A percentile compares a stretch with the other conserved stretches of the same genome.
Evolutionary conservation across 2,329 filamentous ascomycete genomes (phyloP).

Genomic region (Didymella segeticola): DNA sequence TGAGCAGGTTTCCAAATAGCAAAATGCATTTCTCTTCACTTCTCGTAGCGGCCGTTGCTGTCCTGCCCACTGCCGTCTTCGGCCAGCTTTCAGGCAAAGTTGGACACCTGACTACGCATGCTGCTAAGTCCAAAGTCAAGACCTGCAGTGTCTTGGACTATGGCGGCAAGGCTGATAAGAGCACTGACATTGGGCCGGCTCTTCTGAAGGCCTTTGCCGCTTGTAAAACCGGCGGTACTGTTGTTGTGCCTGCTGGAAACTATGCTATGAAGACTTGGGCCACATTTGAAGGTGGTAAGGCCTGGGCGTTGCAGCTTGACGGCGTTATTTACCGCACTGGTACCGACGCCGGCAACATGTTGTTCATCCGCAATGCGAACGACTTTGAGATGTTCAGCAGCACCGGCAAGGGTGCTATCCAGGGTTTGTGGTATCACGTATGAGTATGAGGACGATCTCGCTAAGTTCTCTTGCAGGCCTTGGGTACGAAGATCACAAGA

Average conservation of each 20-base stretch:
- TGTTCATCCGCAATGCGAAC: slow-evolving; percentile 57
- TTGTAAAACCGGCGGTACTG: slow-evolving; percentile 59
- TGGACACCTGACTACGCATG: slow-evolving; percentile 40
- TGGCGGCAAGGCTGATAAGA: slow-evolving; percentile 59
- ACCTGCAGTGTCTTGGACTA: slow-evolving; percentile 62
- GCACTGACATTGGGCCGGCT: slow-evolving; percentile 59
- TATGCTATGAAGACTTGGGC: slow-evolving; percentile 61
- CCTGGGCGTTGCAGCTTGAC: slow-evolving; percentile 61
- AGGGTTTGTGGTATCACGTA: slow-evolving; percentile 40
- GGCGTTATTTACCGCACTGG: slow-evolving; percentile 62
- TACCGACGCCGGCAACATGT: slow-evolving; percentile 60
- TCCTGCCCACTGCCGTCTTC: slow-evolving; percentile 29
- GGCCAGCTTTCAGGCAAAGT: slow-evolving; percentile 45
- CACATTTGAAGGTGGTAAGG: slow-evolving; percentile 55
- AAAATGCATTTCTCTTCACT: slow-evolving; percentile 37
- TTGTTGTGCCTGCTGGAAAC: slow-evolving; percentile 58
- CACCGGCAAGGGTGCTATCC: slow-evolving; percentile 59
- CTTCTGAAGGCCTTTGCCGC: slow-evolving; percentile 58
- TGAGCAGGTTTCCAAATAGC: slow-evolving; percentile 29
- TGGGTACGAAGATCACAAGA: slow-evolving; percentile 58
- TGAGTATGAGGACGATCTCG: not conserved
- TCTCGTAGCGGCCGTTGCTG: slow-evolving; percentile 31
- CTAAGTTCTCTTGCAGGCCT: not conserved
- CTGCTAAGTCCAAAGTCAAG: slow-evolving; percentile 55
- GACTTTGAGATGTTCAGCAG: slow-evolving; percentile 64